These are phyloP conservation scores for Hymenoscyphus fraxineus DNA, from an alignment of 2,329 filamentous ascomycete genomes.

Conservation along the genomic window DNA sequence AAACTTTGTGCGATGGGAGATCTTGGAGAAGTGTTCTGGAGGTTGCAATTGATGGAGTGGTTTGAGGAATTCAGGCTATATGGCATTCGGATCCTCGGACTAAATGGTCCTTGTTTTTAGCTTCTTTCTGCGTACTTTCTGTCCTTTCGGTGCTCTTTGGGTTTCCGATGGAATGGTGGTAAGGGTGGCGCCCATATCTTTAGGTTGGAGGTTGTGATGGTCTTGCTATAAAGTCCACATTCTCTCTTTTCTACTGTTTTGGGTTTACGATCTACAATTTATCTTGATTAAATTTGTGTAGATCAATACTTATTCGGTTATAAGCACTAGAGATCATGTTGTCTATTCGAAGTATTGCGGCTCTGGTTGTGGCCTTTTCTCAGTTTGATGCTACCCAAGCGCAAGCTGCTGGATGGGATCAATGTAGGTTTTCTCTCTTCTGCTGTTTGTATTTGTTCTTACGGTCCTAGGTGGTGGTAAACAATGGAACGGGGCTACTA, in stretches of 20 bases:
- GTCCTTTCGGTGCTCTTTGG: background rate
- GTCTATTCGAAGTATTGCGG: conserved; percentile 20
- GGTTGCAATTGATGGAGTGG: background rate
- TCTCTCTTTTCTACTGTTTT: too few relatives aligned
- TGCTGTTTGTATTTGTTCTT: background rate
- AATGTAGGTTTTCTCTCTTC: conserved; percentile 18
- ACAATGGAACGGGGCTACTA: conserved; percentile 30
- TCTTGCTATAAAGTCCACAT: background rate
- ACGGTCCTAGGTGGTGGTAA: conserved; percentile 29
- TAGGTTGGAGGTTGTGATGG: background rate
- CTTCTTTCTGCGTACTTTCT: background rate
- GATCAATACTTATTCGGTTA: background rate
- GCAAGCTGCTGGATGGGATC: conserved; percentile 20
- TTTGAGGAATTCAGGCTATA: background rate
- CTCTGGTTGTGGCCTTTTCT: conserved; percentile 20
- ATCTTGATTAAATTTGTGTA: background rate
- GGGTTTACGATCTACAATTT: background rate
- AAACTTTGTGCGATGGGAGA: background rate
- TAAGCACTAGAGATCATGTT: conserved; percentile 19
- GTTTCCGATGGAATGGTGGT: background rate
- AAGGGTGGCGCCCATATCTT: background rate
- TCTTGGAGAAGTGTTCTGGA: background rate
- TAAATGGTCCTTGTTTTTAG: conserved; percentile 1
- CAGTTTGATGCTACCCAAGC: conserved; percentile 20
- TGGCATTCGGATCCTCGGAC: conserved; percentile 8